phyloP scores from a whole-genome alignment of 768 basidiomycete genomes.

The Lactarius psammicola region DNA sequence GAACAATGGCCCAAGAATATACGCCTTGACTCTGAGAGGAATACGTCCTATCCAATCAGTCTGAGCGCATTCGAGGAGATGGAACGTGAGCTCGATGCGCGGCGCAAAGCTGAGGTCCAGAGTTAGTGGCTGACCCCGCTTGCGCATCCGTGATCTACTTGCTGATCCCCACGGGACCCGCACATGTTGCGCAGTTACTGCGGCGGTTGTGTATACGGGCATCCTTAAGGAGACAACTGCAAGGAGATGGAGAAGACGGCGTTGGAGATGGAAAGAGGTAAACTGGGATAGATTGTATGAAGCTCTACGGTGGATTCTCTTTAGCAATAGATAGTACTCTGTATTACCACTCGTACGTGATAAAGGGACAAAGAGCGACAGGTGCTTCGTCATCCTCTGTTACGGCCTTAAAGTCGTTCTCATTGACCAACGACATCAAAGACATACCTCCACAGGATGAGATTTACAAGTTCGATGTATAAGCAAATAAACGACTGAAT shows the following conservation, averaged over 20 bases:
- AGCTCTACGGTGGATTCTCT: conserved; percentile 50
- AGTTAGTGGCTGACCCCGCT: conserved; percentile 17
- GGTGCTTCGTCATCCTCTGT: conserved; percentile 41
- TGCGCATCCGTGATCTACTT: conserved; percentile 18
- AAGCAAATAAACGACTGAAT: conserved; percentile 62
- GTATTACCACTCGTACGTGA: conserved; percentile 9
- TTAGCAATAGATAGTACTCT: conserved; percentile 39
- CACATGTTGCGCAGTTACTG: background rate
- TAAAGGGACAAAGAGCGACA: background rate
- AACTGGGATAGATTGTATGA: conserved; percentile 39
- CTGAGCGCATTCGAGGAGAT: conserved; percentile 71
- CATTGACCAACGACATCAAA: conserved; percentile 64
- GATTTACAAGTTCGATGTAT: conserved; percentile 73
- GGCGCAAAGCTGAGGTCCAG: conserved; percentile 36
- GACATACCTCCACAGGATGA: conserved; percentile 74
- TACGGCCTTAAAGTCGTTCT: conserved; percentile 71
- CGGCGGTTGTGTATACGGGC: background rate
- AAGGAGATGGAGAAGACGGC: background rate
- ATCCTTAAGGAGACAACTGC: background rate
- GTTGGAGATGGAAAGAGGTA: conserved; percentile 11
- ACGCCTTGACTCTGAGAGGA: conserved; percentile 30
- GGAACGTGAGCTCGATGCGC: conserved; percentile 55
- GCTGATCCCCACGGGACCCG: conserved; percentile 10
- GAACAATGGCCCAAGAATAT: conserved; percentile 65
- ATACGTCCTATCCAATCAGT: conserved; percentile 35